Evolutionary conservation across 2,329 filamentous ascomycete species (phyloP).

Genomic region (Cladobotryum mycophilum): DNA sequence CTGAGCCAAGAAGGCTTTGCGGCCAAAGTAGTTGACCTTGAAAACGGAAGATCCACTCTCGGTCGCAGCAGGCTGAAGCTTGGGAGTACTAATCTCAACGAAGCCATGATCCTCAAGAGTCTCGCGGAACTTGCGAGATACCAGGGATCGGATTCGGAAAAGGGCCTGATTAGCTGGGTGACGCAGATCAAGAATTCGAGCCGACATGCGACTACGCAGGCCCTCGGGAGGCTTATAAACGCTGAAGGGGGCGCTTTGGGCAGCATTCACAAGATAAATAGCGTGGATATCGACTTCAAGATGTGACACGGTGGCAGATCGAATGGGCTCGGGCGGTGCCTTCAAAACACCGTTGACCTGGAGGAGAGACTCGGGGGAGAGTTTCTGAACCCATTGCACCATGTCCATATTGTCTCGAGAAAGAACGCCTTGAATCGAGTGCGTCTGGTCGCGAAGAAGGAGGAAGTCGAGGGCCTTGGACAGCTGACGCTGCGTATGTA

Average conservation of each 20-base stretch:
- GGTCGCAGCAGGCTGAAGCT: constrained; percentile 82
- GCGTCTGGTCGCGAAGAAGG: constrained; percentile 75
- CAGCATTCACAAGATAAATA: constrained; percentile 46
- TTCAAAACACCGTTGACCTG: constrained; percentile 69
- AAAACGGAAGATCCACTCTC: constrained; percentile 91
- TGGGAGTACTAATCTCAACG: constrained; percentile 90
- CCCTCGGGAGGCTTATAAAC: constrained; percentile 60
- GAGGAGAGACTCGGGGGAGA: constrained; percentile 72
- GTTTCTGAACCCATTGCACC: constrained; percentile 80
- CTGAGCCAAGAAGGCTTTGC: constrained; percentile 81
- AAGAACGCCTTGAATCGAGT: constrained; percentile 79
- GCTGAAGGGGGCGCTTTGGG: constrained; percentile 44
- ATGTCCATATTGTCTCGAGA: constrained; percentile 55
- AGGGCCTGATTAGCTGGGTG: constrained; percentile 83
- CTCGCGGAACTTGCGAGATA: constrained; percentile 72
- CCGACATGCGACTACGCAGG: constrained; percentile 62
- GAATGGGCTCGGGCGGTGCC: constrained; percentile 65
- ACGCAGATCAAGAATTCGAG: constrained; percentile 76
- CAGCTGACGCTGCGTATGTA: constrained; percentile 65
- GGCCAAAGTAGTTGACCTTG: constrained; percentile 84
- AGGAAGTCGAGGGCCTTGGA: constrained; percentile 80
- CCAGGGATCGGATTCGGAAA: constrained; percentile 77
- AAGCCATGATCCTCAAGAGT: constrained; percentile 71
- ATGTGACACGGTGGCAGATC: constrained; percentile 67
- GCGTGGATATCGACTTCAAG: constrained; percentile 65